Conservation (phyloP, 208 protist genomes). For the Acanthamoeba triangularis region DNA sequence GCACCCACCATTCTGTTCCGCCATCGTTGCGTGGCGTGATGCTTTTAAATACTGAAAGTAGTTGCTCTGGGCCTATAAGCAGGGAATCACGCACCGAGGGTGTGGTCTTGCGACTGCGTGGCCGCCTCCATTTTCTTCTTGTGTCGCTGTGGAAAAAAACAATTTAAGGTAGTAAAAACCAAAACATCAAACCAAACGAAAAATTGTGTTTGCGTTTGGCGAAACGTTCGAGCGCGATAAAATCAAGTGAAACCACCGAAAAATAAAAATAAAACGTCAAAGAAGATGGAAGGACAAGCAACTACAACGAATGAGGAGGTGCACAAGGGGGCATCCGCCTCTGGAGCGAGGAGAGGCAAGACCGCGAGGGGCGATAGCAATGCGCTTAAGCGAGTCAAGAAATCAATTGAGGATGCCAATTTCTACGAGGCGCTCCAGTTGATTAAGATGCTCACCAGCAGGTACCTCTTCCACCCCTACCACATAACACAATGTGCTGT, state of each 20-base stretch:
- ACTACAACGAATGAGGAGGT: neutral
- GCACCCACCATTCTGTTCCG: too few relatives aligned
- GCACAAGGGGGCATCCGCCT: neutral
- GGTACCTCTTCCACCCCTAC: neutral
- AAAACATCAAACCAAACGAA: too few relatives aligned
- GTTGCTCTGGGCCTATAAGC: too few relatives aligned
- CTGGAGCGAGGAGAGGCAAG: neutral
- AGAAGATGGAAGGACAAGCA: neutral
- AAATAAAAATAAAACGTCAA: neutral
- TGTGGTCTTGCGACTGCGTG: too few relatives aligned
- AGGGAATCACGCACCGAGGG: too few relatives aligned
- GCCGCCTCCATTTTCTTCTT: too few relatives aligned
- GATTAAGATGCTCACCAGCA: slow-evolving; percentile 34
- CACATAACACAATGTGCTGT: neutral
- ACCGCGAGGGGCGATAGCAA: slow-evolving; percentile 24
- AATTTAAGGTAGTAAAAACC: too few relatives aligned
- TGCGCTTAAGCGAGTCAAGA: slow-evolving; percentile 1
- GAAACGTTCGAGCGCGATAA: too few relatives aligned
- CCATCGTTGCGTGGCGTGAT: too few relatives aligned
- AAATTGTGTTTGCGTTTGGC: too few relatives aligned
- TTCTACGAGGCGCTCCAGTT: slow-evolving; percentile 43
- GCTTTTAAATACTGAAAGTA: too few relatives aligned
- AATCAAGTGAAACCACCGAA: neutral
- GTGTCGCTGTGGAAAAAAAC: too few relatives aligned
- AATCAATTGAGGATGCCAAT: neutral